Evolutionary conservation across 2,329 filamentous ascomycete genomes (phyloP).

Genomic region (Venturia carpophila): DNA sequence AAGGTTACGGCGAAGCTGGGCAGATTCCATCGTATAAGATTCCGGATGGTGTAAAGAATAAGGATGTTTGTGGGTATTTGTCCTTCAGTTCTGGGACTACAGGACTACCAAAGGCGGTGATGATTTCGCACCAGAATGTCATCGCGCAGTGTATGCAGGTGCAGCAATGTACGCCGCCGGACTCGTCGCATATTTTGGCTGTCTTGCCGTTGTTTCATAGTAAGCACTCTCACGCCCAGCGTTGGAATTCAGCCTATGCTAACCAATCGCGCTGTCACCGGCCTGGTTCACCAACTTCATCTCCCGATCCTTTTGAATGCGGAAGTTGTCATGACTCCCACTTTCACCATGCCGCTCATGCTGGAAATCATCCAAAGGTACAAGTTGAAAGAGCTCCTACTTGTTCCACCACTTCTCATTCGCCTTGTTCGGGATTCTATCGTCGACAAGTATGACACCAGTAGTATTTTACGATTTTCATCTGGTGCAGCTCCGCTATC

Average conservation of each 20-base stretch:
- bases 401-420: constrained; percentile 56
- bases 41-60: constrained; percentile 47
- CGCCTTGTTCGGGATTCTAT: constrained; percentile 50
- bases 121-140: constrained; percentile 48
- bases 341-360: constrained; percentile 55
- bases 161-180: constrained; percentile 42
- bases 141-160: constrained; percentile 56
- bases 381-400: constrained; percentile 47
- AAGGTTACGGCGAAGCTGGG: constrained; percentile 33
- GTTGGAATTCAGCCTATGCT: neutral
- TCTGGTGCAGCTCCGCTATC: constrained; percentile 54
- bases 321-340: constrained; percentile 57
- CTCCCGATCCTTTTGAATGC: constrained; percentile 56
- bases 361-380: constrained; percentile 46
- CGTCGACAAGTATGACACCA: constrained; percentile 49
- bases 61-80: constrained; percentile 47
- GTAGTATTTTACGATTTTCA: constrained; percentile 47
- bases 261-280: constrained; percentile 38
- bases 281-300: constrained; percentile 55
- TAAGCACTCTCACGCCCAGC: constrained; percentile 20
- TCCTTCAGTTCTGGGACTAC: constrained; percentile 45
- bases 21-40: constrained; percentile 45
- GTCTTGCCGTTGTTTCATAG: constrained; percentile 55
- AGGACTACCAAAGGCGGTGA: constrained; percentile 44
- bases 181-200: constrained; percentile 46